Base-by-base conservation (phyloP, 768 basidiomycete genomes). In the Symmetrospora coprosmae region DNA sequence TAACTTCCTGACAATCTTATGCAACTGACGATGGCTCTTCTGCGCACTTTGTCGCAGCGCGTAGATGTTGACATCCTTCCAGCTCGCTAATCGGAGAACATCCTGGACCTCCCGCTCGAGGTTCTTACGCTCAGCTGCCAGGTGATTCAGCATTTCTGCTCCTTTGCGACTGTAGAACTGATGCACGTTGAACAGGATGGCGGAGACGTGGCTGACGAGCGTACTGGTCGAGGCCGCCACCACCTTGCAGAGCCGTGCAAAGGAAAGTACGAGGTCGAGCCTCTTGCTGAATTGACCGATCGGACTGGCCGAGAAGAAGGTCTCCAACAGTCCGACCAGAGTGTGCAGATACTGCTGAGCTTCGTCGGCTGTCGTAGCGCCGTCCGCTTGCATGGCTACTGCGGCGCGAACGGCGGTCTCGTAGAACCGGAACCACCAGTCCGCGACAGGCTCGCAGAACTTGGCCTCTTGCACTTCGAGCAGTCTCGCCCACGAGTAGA, bases 11-110 rank as follows among this genome's bases (percentile, higher is more conserved):
- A 96, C 80, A 64, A 82, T 79, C 71, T 87, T 88, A 79, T 87
- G 90, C 1, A 99, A 75, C 64, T 91, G 87, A 61, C 82, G 83
- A 71, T 99, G 94, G 1, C 88, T 89, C 67, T 78, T 82, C 61
- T 85, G 82, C 0, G 94, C 90, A 69, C 90, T 94, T 62, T 85
- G 83, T 71, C 85, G 86, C 60, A 99, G 77, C 1, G 94, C 90
- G 64, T 87, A 84, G 9, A 97, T 85, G 68, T 97, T 99, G 69
- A 90, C 76, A 69, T 99, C 94, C 72, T 86, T 94, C 94, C 94
- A 97, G 68, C 90, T 96, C 1, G 94, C 94, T 43, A 99, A 77
- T 72, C 90, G 92, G 76, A 97, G 84, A 70, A 89, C 83, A 41
- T 79, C 82, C 60, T 77, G 80, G 50, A 96, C 78, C 58, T 91